Evolutionary conservation across 208 protist species (phyloP), one percentile per base, ranked within the genome.

Genomic region (Acanthamoeba triangularis): DNA sequence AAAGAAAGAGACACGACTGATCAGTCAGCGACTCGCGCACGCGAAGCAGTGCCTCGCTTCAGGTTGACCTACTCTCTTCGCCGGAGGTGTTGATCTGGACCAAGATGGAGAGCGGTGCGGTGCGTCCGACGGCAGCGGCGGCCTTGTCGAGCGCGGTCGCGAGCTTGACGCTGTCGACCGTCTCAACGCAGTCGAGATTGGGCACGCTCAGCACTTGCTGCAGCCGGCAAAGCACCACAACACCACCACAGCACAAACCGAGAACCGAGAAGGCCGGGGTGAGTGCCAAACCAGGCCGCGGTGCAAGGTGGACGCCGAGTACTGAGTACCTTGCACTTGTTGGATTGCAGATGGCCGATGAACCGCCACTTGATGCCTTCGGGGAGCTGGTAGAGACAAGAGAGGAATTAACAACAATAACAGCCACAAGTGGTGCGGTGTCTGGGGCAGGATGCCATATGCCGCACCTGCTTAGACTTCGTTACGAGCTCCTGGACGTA

Each of bases 341-440:
- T 99, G 95, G 98, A 99, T 97, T 99, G 99, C 56, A 99, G 95
- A 90, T 99, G 98, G 14, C 99, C 99, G 96, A 99, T 99, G 91
- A 99, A 99, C 95, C 99, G 99, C 99, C 99, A 99, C 44, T 97
- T 74, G 54, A 99, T 99, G 95, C 99, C 99, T 35, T 97, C 59
- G 0, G 98, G 98, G 49, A 99, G 94, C 94, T 96, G 74, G 72
- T 41, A 16, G 69, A 30, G 20, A 33, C 13, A 8, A 16, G 35
- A 41, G 35, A 78, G 5, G 69, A 78, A 11, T 3, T 3, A 41
- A 25, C 11, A 30, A 11, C 28, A 30, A 7, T 6, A 54, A 8
- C 13, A 10, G 49, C 13, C 13, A 54, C 6, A 54, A 1, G 49
- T 54, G 49, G 49, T 18, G 49, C 13, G 1, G 49, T 54, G 49